Conservation (phyloP, 768 basidiomycete species). For the Chalciporus pseudorubinellus region DNA sequence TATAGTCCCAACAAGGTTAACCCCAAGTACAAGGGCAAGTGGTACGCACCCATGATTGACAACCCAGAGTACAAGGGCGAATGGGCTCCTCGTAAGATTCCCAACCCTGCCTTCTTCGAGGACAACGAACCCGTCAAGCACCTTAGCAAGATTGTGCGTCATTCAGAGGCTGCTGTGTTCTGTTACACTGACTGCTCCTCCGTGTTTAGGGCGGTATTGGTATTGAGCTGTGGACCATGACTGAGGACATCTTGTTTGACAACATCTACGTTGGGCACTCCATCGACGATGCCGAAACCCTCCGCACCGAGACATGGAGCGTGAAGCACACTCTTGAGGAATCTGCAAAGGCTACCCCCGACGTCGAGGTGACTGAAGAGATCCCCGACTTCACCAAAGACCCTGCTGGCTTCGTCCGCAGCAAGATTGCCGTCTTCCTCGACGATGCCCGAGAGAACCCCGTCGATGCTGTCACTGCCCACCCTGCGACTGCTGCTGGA, state of each 20-base stretch:
- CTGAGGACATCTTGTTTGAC: slow-evolving; percentile 89
- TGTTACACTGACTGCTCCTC: slow-evolving; percentile 1
- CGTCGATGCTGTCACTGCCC: slow-evolving; percentile 75
- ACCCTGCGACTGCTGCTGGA: slow-evolving; percentile 84
- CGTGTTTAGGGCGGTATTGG: slow-evolving; percentile 79
- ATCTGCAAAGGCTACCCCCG: slow-evolving; percentile 42
- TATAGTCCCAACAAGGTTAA: slow-evolving; percentile 81
- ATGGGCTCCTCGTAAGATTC: slow-evolving; percentile 89
- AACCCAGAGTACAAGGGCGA: slow-evolving; percentile 97
- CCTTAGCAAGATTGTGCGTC: slow-evolving; percentile 79
- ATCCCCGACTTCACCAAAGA: slow-evolving; percentile 60
- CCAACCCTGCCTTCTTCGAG: slow-evolving; percentile 90
- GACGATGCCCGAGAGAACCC: slow-evolving; percentile 76
- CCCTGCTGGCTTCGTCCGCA: slow-evolving; percentile 77
- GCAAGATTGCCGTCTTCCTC: slow-evolving; percentile 76
- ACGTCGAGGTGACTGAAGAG: slow-evolving; percentile 45
- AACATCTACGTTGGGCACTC: slow-evolving; percentile 96
- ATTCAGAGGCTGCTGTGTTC: too few species aligned
- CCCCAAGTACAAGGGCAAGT: slow-evolving; percentile 97
- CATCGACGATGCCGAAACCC: slow-evolving; percentile 72
- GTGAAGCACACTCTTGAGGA: slow-evolving; percentile 85
- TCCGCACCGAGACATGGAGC: slow-evolving; percentile 88
- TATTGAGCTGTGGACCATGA: slow-evolving; percentile 99
- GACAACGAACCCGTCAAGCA: slow-evolving; percentile 78
- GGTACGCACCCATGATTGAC: slow-evolving; percentile 91